Conservation (phyloP, 257 asterid genomes). For the Gentiana dahurica region DNA sequence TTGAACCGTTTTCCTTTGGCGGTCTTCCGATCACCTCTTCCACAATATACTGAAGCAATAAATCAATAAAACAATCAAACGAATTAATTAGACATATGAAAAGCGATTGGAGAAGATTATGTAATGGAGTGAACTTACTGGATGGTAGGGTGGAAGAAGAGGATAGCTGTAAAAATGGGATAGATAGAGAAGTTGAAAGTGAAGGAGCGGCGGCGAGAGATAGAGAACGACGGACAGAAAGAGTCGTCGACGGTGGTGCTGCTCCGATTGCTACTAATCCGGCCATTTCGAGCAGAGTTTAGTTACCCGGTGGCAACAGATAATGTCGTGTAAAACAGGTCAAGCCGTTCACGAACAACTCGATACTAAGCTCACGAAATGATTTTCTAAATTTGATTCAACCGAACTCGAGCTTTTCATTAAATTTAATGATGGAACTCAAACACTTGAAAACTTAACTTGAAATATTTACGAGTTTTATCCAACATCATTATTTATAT, state of each 20-base stretch:
- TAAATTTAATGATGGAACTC: no score
- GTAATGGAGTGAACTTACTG: constrained; percentile 30
- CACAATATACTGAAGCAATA: constrained; percentile 55
- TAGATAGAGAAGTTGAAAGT: constrained; percentile 15
- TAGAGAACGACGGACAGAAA: constrained; percentile 45
- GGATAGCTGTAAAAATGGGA: no score
- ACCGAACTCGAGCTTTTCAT: no score
- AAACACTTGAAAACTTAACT: no score
- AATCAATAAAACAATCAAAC: not conserved
- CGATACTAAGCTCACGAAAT: no score
- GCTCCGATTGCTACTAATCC: constrained; percentile 52
- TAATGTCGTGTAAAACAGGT: no score
- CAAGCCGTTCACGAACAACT: no score
- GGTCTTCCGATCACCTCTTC: constrained; percentile 93
- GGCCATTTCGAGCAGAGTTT: not conserved
- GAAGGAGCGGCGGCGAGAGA: constrained; percentile 15
- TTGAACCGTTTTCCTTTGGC: constrained; percentile 93
- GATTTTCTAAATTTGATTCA: no score
- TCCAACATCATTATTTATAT: no score
- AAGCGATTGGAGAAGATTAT: not conserved
- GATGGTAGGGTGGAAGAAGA: constrained; percentile 34
- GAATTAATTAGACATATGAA: not conserved
- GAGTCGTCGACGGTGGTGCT: constrained; percentile 38
- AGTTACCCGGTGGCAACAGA: not conserved
- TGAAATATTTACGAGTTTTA: no score